Evolutionary conservation across 768 basidiomycete species (phyloP), one percentile per base, ranked within the genome.

Genomic region (Kwoniella sp.): DNA sequence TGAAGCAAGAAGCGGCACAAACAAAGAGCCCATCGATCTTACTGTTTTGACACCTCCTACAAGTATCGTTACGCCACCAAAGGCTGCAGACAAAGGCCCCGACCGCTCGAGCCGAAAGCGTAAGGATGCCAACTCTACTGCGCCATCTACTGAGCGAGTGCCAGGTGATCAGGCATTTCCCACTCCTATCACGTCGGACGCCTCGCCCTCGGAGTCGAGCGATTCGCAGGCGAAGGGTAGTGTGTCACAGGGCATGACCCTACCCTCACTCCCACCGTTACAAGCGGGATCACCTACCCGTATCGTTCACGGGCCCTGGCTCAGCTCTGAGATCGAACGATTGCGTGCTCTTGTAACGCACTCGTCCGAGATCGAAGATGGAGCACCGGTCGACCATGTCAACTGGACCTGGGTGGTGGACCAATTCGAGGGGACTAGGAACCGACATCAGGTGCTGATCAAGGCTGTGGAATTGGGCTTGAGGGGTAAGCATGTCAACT

Each of bases 401-500:
- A 58, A 70, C 44, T 70, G 68, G 68, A 46, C 51, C 6, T 57
- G 45, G 45, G 59, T 70, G 3, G 45, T 44, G 4, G 48, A 57
- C n/a, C 33, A 49, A 20, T 67, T 70, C 32, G 68, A 63, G 10
- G 45, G 37, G 14, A 57, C 50, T 11, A 52, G 68, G 47, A 62
- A 44, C 26, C 53, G 61, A 39, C 62, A 64, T 39, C 68, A 70
- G 50, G 58, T 70, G 15, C 38, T 62, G 41, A 57, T 64, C 40
- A 58, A 67, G 39, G 68, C 65, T 12, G 62, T 64, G 11, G 53
- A 65, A 29, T 44, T 65, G 20, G 68, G 68, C 19, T 41, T 67
- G 38, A 63, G 57, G 45, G 50, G 65, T 67, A 49, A 59, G 62
- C 49, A 12, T 14, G 7, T 7, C 37, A 38, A 9, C 14, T 38